Evolutionary conservation across 768 basidiomycete genomes (phyloP).

Genomic region (Calocybe indica): DNA sequence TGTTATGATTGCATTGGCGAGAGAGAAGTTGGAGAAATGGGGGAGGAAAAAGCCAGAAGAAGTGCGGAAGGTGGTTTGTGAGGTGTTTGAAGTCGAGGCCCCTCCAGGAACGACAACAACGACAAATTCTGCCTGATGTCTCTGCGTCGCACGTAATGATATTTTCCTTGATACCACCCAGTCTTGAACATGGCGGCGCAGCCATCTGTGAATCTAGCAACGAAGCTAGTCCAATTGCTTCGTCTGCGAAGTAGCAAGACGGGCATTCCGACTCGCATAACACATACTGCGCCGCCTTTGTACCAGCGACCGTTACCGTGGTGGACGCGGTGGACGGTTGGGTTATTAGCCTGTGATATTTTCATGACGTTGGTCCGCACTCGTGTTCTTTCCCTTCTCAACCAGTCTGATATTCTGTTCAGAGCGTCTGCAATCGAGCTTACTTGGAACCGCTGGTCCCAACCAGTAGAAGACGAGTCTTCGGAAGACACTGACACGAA

Average conservation of each 20-base stretch:
- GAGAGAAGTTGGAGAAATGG: background rate
- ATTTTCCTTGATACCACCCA: background rate
- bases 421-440: constrained; percentile 27
- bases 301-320: constrained; percentile 22
- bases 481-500: constrained; percentile 10
- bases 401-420: background rate
- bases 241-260: constrained; percentile 5
- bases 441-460: constrained; percentile 28
- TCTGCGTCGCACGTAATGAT: constrained; percentile 4
- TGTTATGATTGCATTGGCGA: no score
- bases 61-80: constrained; percentile 13
- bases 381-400: background rate
- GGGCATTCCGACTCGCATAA: constrained; percentile 2
- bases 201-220: constrained; percentile 4
- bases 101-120: constrained; percentile 8
- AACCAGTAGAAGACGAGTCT: constrained; percentile 13
- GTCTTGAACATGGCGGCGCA: background rate
- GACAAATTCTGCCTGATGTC: background rate
- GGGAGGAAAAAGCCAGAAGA: constrained; percentile 5
- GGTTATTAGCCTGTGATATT: constrained; percentile 22
- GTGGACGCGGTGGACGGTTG: constrained; percentile 25
- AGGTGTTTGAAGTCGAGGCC: constrained; percentile 18
- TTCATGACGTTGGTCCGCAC: constrained; percentile 22
- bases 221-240: constrained; percentile 7
- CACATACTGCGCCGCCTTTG: constrained; percentile 14